phyloP scores from a whole-genome alignment of 148 eudicot genomes.

The Beta vulgaris region DNA sequence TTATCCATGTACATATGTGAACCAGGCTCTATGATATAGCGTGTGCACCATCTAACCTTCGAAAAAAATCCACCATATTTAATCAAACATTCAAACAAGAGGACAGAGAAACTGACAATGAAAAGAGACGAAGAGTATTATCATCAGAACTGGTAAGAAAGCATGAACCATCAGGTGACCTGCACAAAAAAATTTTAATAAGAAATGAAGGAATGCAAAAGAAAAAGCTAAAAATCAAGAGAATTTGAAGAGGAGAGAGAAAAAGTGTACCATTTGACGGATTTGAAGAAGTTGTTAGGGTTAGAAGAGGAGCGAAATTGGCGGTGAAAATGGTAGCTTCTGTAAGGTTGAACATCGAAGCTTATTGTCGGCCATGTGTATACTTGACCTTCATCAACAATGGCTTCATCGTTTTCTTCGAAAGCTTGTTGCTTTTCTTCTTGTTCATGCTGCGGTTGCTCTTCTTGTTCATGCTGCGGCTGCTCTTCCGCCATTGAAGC shows the following conservation, averaged over 20 bases:
- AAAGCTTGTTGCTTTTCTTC: not conserved
- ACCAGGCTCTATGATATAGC: no score
- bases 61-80: not conserved
- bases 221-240: not conserved
- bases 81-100: not conserved
- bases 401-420: constrained; percentile 10
- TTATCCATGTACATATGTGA: no score
- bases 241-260: not conserved
- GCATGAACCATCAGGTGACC: constrained; percentile 96
- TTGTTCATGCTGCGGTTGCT: not conserved
- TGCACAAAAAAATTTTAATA: constrained; percentile 18
- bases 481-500: constrained; percentile 37
- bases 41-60: no score
- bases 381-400: constrained; percentile 8
- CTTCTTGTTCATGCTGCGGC: constrained; percentile 13
- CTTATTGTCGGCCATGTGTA: constrained; percentile 55
- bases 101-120: constrained; percentile 44
- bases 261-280: constrained; percentile 63
- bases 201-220: not conserved
- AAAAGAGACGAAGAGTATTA: constrained; percentile 60
- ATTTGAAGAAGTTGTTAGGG: constrained; percentile 87
- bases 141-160: constrained; percentile 75
- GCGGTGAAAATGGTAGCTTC: constrained; percentile 61
- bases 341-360: constrained; percentile 55
- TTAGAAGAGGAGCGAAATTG: constrained; percentile 62